Base-by-base conservation (phyloP, 768 basidiomycete genomes). In the Lentinula lateritia region DNA sequence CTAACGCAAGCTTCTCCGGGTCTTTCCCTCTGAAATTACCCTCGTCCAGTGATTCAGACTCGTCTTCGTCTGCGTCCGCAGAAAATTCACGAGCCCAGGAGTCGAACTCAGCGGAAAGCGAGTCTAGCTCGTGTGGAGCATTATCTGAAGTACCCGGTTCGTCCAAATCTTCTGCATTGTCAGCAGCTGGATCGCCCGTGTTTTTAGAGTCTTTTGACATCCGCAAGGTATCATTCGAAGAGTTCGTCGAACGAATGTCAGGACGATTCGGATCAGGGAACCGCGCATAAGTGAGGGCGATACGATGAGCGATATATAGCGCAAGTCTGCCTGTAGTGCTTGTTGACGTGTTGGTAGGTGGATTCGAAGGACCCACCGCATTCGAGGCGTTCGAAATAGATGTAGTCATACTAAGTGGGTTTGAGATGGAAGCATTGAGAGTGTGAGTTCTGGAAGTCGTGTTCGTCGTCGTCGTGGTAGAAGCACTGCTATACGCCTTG, bases 271-370 rank as follows among this genome's bases (percentile, higher is more conserved):
- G 55, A 41, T 56, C 41, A 7, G 55, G 55, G 15, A 56, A 43
- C 20, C 16, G 38, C 10, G 85, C 83, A 70, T 98, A 95, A 3
- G 90, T 90, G 63, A 90, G 84, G 0, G 94, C 96, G 59, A 99
- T 98, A 36, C 88, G 85, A 71, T 84, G 90, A 3, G 95, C 96
- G 56, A 99, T 89, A 82, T 87, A 92, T n/a, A 96, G 76, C 0
- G 93, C 93, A 64, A 94, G 74, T 9, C 95, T 85, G 2, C 86
- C 85, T 65, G 35, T 39, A 28, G 28, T 28, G 28, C 28, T 28
- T 28, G 28, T 2, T 28, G 28, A 28, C 28, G 28, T 28, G 28
- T 28, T 28, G 28, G 28, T 28, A 28, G 28, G 28, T 28, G 28
- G 28, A 28, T 28, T 36, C 8, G 52, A 13, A 9, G 28, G 8